Base-by-base conservation (phyloP, 768 basidiomycete genomes). In the Suillus variegatus region DNA sequence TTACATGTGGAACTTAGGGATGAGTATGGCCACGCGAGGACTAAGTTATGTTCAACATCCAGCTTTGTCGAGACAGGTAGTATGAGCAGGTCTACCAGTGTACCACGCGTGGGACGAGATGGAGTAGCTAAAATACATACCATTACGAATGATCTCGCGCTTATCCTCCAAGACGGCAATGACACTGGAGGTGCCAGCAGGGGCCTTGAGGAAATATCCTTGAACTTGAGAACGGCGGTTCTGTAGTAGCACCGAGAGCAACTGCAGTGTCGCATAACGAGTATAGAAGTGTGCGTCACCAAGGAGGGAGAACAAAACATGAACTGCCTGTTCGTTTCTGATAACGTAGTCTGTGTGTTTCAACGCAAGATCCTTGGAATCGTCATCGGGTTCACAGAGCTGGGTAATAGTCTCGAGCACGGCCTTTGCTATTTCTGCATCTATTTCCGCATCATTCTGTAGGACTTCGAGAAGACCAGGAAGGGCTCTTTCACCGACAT, bases 381-480 rank as follows among this genome's bases (percentile, higher is more conserved):
- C 70, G 62, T 91, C 90, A 71, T 88, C 91, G 6, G 85, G 83
- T 73, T 98, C 95, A 76, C 95, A 97, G 36, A 99, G 83, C 66
- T 88, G 78, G 72, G 87, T 85, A 62, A 99, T 80, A 1, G 95
- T 97, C 80, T 99, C 97, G 70, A 99, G 79, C 5, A 90, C 89
- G 25, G 95, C 96, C 74, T 94, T 97, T 1, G 91, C 96, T 66
- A 92, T 93, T 71, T 99, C 97, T 6, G 88, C 82, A 76, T 99
- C 97, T 61, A 95, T 86, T 69, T 93, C 89, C 0, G 95, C 92
- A 74, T 98, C 96, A 66, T 92, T 92, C 71, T 90, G 85, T 40
- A 98, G 81, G 40, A 94, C 91, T 36, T 91, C 88, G 4, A 97
- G 74, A 20, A 99, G 85, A 4, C 93, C 91, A 10, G 84, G 79